phyloP scores from a whole-genome alignment of 2,329 filamentous ascomycete species.

The Penicillium sp. region DNA sequence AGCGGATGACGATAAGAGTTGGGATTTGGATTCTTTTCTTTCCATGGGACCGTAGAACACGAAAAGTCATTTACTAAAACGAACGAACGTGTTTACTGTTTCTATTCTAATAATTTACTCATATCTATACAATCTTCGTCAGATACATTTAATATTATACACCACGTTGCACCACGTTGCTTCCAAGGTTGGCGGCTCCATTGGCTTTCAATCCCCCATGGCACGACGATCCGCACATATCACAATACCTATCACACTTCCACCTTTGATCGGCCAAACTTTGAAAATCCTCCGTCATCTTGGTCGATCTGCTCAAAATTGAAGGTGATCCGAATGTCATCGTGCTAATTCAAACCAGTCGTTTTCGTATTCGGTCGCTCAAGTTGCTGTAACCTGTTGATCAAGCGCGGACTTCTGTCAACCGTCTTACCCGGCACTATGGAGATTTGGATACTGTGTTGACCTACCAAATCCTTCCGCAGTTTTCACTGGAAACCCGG shows the following conservation, averaged over 20 bases:
- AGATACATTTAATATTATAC: too few relatives aligned
- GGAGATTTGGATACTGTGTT: too few relatives aligned
- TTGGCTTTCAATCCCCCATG: too few relatives aligned
- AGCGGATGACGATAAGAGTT: conserved; percentile 21
- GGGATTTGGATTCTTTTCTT: background rate
- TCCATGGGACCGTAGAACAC: too few relatives aligned
- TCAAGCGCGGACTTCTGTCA: background rate
- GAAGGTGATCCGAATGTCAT: background rate
- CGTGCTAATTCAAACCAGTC: background rate
- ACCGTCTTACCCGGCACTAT: background rate
- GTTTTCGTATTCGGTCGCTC: conserved; percentile 5
- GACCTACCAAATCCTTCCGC: too few relatives aligned
- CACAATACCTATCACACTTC: background rate
- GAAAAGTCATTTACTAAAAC: too few relatives aligned
- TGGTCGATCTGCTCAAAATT: background rate
- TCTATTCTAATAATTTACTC: too few relatives aligned
- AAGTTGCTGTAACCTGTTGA: background rate
- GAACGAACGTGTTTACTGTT: too few relatives aligned
- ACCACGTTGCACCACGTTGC: too few relatives aligned
- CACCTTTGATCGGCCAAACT: background rate
- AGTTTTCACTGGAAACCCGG: background rate
- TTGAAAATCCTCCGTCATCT: conserved; percentile 5
- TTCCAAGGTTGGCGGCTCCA: too few relatives aligned
- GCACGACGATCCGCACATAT: background rate
- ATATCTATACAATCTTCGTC: too few relatives aligned